These are phyloP conservation scores for Phytophthora foliorum DNA, from an alignment of 352 stramenopile genomes.

Conservation along the genomic window DNA sequence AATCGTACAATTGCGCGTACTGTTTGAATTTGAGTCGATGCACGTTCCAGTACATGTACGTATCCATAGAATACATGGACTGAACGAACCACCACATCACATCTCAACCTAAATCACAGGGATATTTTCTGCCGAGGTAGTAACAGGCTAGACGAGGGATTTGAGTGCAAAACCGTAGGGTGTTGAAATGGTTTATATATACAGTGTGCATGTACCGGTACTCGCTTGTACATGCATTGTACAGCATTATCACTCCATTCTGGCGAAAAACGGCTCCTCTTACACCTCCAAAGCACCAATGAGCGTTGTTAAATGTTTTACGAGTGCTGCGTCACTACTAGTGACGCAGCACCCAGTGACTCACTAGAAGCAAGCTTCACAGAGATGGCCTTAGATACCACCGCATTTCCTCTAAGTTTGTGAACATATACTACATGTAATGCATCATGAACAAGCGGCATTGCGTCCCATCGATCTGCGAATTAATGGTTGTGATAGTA, in stretches of 20 bases:
- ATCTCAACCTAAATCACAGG: conserved; percentile 21
- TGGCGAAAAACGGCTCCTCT: neutral
- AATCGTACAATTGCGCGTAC: too few relatives aligned
- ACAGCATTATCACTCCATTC: neutral
- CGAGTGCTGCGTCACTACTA: conserved; percentile 10
- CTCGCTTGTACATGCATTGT: neutral
- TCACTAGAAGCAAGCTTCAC: too few relatives aligned
- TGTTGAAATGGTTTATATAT: neutral
- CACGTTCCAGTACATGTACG: neutral
- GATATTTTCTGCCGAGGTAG: conserved; percentile 11
- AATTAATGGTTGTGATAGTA: too few relatives aligned
- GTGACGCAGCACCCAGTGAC: too few relatives aligned
- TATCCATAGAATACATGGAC: too few relatives aligned
- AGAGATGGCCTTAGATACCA: too few relatives aligned
- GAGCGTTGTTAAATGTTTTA: neutral
- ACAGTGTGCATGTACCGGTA: too few relatives aligned
- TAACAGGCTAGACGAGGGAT: conserved; percentile 9
- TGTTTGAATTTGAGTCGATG: neutral
- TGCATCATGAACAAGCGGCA: too few relatives aligned
- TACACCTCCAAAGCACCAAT: conserved; percentile 18
- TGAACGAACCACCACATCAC: neutral
- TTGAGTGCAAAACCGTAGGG: conserved; percentile 11
- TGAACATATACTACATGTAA: too few relatives aligned
- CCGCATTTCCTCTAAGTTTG: too few relatives aligned
- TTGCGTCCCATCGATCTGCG: too few relatives aligned